These are phyloP conservation scores for Nosema granulosis DNA, from an alignment of 371 early-diverging fungal genomes.

Conservation along the genomic window DNA sequence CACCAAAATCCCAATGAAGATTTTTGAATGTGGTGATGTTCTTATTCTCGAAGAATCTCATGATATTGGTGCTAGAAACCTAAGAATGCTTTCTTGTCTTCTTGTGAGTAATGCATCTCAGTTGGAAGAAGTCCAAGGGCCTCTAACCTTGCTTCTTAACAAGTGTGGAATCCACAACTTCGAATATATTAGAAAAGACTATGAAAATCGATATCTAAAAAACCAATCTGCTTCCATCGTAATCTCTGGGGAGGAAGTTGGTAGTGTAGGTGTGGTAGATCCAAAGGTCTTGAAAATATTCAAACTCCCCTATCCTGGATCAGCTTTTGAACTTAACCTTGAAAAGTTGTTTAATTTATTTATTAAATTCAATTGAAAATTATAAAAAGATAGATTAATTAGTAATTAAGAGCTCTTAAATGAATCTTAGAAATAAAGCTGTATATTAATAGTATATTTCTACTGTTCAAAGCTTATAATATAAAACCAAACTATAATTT, in stretches of 20 bases:
- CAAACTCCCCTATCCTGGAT: constrained; percentile 49
- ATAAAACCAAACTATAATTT: too few species aligned
- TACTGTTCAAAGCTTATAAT: too few species aligned
- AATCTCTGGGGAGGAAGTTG: constrained; percentile 20
- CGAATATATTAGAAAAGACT: constrained; percentile 21
- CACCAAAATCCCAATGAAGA: constrained; percentile 80
- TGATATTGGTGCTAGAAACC: constrained; percentile 72
- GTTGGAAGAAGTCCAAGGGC: constrained; percentile 72
- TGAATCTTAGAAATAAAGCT: too few species aligned
- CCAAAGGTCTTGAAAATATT: constrained; percentile 33
- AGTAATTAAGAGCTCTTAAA: too few species aligned
- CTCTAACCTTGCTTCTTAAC: constrained; percentile 32
- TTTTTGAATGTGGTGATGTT: constrained; percentile 94
- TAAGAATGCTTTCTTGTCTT: constrained; percentile 79
- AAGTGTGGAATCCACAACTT: constrained; percentile 42
- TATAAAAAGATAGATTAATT: too few species aligned
- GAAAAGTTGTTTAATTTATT: constrained; percentile 51
- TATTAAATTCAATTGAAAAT: too few species aligned
- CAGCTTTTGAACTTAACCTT: constrained; percentile 56
- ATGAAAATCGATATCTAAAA: constrained; percentile 36
- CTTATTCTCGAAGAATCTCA: constrained; percentile 71
- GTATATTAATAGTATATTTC: too few species aligned
- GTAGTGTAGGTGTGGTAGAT: constrained; percentile 50
- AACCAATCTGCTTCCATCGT: constrained; percentile 43
- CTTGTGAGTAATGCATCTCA: constrained; percentile 79